Conservation (phyloP, 179 eudicot species). For the Spinacia oleracea region DNA sequence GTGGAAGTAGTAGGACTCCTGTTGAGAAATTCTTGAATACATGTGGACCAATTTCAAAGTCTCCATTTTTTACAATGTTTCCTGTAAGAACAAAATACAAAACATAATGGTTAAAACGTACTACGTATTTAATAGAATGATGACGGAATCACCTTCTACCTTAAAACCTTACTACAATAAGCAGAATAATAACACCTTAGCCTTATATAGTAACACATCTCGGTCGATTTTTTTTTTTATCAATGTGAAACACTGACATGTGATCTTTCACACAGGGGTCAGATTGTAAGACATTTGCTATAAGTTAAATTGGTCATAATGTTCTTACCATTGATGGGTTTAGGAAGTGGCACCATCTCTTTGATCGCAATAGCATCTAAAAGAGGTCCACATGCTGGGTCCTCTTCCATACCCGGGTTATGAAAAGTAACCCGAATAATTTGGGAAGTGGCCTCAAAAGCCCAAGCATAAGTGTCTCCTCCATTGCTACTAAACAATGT, state of each 20-base stretch:
- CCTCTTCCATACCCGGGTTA: slow-evolving; percentile 52
- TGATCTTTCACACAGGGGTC: too few species aligned
- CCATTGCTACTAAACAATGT: slow-evolving; percentile 55
- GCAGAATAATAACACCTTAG: too few species aligned
- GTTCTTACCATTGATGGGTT: slow-evolving; percentile 31
- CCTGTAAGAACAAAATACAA: background rate
- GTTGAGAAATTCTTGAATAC: slow-evolving; percentile 56
- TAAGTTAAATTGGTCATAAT: too few species aligned
- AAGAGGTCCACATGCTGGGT: slow-evolving; percentile 62
- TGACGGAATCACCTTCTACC: too few species aligned
- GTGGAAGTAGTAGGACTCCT: slow-evolving; percentile 59
- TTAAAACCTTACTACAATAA: too few species aligned
- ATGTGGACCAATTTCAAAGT: slow-evolving; percentile 60
- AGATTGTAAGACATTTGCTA: too few species aligned
- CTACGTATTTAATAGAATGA: too few species aligned
- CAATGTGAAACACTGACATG: too few species aligned
- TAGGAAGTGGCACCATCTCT: slow-evolving; percentile 35
- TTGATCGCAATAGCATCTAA: slow-evolving; percentile 55
- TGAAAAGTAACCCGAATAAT: slow-evolving; percentile 38
- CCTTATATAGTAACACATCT: too few species aligned
- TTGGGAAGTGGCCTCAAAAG: slow-evolving; percentile 33
- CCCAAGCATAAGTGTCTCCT: slow-evolving; percentile 62
- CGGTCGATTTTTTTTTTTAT: too few species aligned
- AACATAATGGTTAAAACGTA: too few species aligned
- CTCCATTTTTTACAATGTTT: slow-evolving; percentile 58